These are phyloP conservation scores for Xylariaceae sp. DNA, from an alignment of 2,329 filamentous ascomycete genomes.

Conservation along the genomic window DNA sequence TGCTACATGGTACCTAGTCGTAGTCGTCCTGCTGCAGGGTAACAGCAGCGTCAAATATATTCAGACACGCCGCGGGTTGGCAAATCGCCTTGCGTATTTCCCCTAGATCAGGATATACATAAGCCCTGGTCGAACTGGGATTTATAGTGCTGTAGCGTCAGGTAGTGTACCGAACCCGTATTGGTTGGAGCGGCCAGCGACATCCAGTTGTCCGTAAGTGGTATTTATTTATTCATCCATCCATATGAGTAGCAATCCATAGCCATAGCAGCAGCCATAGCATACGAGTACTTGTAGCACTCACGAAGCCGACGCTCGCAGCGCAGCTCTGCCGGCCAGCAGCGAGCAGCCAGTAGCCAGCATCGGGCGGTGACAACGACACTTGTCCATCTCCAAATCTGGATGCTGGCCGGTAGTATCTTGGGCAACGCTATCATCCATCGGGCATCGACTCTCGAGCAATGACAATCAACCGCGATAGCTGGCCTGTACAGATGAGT, in stretches of 20 bases:
- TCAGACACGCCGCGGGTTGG: not conserved
- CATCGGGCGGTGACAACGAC: not conserved
- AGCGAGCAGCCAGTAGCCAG: too few relatives aligned
- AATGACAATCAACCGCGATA: not conserved
- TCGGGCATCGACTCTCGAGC: not conserved
- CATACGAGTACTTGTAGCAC: not conserved
- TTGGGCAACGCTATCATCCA: not conserved
- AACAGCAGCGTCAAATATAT: constrained; percentile 1
- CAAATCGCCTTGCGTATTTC: constrained; percentile 11
- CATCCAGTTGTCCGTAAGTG: constrained; percentile 4
- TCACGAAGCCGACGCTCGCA: not conserved
- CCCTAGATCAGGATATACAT: constrained; percentile 6
- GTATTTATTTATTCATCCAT: not conserved
- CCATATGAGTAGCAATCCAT: not conserved
- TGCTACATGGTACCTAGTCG: constrained; percentile 1
- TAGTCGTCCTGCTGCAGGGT: constrained; percentile 13
- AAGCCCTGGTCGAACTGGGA: constrained; percentile 6
- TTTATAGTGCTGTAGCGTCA: not conserved
- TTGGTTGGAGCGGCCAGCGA: constrained; percentile 8
- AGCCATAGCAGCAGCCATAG: too few relatives aligned
- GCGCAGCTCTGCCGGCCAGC: not conserved
- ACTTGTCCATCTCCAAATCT: not conserved
- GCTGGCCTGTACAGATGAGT: not conserved
- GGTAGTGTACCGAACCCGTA: not conserved
- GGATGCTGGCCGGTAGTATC: not conserved